phyloP scores from a whole-genome alignment of 2,329 filamentous ascomycete species.

The Ploettnerulaceae sp. region DNA sequence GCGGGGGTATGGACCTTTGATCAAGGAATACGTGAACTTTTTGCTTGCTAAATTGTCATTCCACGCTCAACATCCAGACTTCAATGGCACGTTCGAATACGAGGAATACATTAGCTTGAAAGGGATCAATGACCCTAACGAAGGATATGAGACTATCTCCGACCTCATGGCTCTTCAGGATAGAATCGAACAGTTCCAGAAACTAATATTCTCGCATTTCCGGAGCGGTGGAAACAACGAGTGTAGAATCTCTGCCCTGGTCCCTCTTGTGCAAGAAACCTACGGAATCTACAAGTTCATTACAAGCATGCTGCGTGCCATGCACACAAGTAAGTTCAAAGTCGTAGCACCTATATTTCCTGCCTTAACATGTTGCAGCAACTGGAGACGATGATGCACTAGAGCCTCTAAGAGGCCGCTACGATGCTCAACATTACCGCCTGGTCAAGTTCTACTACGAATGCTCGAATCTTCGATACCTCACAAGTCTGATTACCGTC shows the following conservation, averaged over 20 bases:
- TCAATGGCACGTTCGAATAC: slow-evolving; percentile 98
- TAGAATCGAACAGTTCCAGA: slow-evolving; percentile 98
- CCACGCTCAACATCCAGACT: slow-evolving; percentile 93
- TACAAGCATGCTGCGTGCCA: slow-evolving; percentile 96
- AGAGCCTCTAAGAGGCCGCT: slow-evolving; percentile 79
- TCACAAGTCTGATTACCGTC: slow-evolving; percentile 93
- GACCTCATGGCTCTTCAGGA: slow-evolving; percentile 96
- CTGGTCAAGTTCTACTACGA: slow-evolving; percentile 98
- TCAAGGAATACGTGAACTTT: slow-evolving; percentile 95
- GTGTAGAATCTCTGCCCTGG: slow-evolving; percentile 88
- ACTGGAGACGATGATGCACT: slow-evolving; percentile 92
- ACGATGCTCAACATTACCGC: slow-evolving; percentile 94
- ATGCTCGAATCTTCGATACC: slow-evolving; percentile 93
- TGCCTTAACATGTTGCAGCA: slow-evolving; percentile 43
- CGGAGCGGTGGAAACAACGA: slow-evolving; percentile 89
- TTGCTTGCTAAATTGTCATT: slow-evolving; percentile 93
- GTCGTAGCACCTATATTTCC: background rate
- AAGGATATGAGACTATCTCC: slow-evolving; percentile 93
- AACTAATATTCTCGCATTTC: slow-evolving; percentile 97
- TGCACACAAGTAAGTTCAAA: slow-evolving; percentile 76
- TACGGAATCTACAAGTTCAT: slow-evolving; percentile 99
- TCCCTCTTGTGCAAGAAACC: slow-evolving; percentile 92
- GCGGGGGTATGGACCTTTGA: slow-evolving; percentile 85
- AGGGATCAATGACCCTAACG: slow-evolving; percentile 97
- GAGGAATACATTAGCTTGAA: slow-evolving; percentile 98